Evolutionary conservation across 768 basidiomycete genomes (phyloP), one percentile per base, ranked within the genome.

Genomic region (Pleurotus salmoneostramineus): DNA sequence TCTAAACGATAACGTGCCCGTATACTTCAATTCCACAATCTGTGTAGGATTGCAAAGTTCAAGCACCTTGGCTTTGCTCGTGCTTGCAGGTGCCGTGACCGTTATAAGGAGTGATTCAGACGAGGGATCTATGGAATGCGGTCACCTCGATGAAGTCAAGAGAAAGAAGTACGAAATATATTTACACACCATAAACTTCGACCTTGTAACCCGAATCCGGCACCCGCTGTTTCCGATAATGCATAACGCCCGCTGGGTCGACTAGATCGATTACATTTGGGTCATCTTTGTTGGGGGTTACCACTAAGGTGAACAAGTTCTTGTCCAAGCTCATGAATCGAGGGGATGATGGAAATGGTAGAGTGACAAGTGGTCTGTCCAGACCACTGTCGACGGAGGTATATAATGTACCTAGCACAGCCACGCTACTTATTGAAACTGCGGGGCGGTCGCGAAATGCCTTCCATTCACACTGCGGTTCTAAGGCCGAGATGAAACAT

Each of bases 261-360:
- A 83, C 73, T 52, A 94, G 83, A 69, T 93, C 91, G 21, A 88
- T 70, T 14, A 87, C 81, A 62, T 76, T 75, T 8, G 82, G 79
- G 61, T 85, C 78, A 40, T 84, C 79, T 58, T 82, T 71, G 67
- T 81, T 82, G 4, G 83, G 82, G 0, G 80, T 79, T 57, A 92
- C 72, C 61, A 80, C 71, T 56, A 94, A 83, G 2, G 92, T 93
- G 74, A 93, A 94, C 8, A 94, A 75, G 68, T 93, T 93, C 69
- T 91, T 82, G 69, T 93, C 91, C 56, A 94, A 75, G 66, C 89
- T 90, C 91, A 93, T 93, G 64, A 62, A 61, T 31, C 40, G 50
- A 12, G 6, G 15, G 5, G 44, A 11, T 11, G 17, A 6, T 45
- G 12, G 15, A 14, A 37, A 15, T 51, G 14, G 50, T 35, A 31